These are phyloP conservation scores for Phytophthora kernoviae DNA, from an alignment of 352 stramenopile genomes.

Conservation along the genomic window DNA sequence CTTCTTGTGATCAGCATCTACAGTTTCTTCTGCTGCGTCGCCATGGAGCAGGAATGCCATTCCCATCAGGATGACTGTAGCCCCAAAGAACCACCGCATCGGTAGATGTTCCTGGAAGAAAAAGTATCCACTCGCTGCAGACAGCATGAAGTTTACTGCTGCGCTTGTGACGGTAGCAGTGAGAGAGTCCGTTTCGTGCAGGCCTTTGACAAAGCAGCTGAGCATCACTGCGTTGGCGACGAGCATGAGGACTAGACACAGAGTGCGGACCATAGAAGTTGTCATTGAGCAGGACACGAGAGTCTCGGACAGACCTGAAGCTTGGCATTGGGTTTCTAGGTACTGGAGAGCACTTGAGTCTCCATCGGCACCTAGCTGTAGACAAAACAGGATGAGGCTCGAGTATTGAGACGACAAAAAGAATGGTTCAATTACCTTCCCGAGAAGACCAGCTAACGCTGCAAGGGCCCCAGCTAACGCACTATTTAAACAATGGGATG, in stretches of 20 bases:
- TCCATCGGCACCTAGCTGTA: slow-evolving; percentile 43
- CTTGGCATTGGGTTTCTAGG: slow-evolving; percentile 28
- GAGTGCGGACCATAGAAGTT: slow-evolving; percentile 36
- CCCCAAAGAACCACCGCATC: slow-evolving; percentile 77
- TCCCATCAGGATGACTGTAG: slow-evolving; percentile 70
- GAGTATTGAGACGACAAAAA: not conserved
- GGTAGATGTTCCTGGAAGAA: slow-evolving; percentile 78
- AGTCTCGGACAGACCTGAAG: slow-evolving; percentile 2
- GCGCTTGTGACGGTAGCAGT: slow-evolving; percentile 85
- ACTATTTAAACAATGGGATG: slow-evolving; percentile 22
- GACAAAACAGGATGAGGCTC: not conserved
- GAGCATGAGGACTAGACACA: slow-evolving; percentile 76
- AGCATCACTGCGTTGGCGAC: slow-evolving; percentile 78
- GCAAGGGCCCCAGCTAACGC: slow-evolving; percentile 63
- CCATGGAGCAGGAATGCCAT: slow-evolving; percentile 75
- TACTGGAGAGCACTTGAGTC: slow-evolving; percentile 33
- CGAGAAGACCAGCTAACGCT: slow-evolving; percentile 54
- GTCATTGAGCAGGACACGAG: slow-evolving; percentile 22
- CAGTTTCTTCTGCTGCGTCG: slow-evolving; percentile 25
- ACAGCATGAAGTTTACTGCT: slow-evolving; percentile 84
- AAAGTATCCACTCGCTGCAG: slow-evolving; percentile 54
- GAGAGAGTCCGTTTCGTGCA: slow-evolving; percentile 87
- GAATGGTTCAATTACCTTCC: slow-evolving; percentile 38
- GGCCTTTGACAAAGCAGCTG: slow-evolving; percentile 77
- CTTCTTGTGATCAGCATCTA: slow-evolving; percentile 15